phyloP scores from a whole-genome alignment of 306 rosid species.

The Astragalus glycyphyllos region DNA sequence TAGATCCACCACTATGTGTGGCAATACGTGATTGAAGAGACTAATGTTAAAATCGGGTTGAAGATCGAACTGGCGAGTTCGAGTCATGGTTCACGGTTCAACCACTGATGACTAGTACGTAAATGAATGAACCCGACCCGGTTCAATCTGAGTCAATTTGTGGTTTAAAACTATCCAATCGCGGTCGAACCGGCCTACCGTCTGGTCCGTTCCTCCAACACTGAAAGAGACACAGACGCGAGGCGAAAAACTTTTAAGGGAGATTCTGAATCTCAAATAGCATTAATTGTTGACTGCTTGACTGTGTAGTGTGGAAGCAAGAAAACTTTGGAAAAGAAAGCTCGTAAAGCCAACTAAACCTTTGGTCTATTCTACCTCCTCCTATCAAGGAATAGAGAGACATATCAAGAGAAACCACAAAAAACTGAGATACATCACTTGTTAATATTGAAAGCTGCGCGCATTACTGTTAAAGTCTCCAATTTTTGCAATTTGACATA shows the following conservation, averaged over 20 bases:
- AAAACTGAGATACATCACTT: neutral
- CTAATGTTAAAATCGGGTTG: no score
- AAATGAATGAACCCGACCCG: no score
- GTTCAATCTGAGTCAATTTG: no score
- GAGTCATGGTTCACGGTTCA: no score
- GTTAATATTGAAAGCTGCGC: neutral
- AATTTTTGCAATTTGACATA: neutral
- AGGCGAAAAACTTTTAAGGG: neutral
- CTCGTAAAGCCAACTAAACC: neutral
- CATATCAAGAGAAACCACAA: neutral
- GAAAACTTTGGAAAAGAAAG: neutral
- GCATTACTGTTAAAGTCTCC: neutral
- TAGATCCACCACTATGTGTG: no score
- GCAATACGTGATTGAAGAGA: no score
- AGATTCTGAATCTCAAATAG: conserved; percentile 5
- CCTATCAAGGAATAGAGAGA: neutral
- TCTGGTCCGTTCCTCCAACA: no score
- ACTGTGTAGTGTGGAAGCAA: neutral
- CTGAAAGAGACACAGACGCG: neutral
- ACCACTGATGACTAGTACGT: no score
- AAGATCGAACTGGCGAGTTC: no score
- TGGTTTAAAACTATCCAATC: no score
- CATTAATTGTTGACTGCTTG: neutral
- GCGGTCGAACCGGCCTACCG: no score
- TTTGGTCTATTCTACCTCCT: conserved; percentile 3